Conservation (phyloP, 345 rosid genomes). For the Capsella bursapastoris region DNA sequence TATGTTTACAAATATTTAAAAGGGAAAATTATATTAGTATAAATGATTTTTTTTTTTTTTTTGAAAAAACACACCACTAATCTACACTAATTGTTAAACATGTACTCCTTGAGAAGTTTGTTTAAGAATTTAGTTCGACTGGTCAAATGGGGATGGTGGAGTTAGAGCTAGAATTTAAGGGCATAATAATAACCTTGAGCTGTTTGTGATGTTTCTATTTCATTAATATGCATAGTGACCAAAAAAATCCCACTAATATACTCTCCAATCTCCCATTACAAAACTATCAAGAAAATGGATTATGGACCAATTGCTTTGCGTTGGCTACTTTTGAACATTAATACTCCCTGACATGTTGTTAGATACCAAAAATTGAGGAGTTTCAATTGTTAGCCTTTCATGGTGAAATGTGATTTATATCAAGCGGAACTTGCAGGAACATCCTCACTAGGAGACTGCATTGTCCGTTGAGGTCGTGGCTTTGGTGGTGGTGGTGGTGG, state of each 20-base stretch:
- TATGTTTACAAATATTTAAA: no score
- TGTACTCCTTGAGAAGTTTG: no score
- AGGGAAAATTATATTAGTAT: no score
- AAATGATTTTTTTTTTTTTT: no score
- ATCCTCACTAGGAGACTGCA: conserved; percentile 55
- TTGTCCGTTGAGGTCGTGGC: conserved; percentile 36
- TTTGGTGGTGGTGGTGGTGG: conserved; percentile 60
- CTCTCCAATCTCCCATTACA: conserved; percentile 3
- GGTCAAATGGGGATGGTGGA: no score
- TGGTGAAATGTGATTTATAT: background rate
- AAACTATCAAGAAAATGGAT: conserved; percentile 18
- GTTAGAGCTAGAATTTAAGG: no score
- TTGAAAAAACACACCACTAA: no score
- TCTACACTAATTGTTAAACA: no score
- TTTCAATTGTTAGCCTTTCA: conserved; percentile 36
- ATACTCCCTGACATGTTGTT: conserved; percentile 29
- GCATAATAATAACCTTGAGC: background rate
- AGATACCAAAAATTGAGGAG: conserved; percentile 32
- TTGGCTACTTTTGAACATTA: conserved; percentile 35
- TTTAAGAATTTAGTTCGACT: no score
- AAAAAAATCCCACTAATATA: conserved; percentile 23
- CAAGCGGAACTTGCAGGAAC: conserved; percentile 80
- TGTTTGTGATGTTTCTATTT: conserved; percentile 16
- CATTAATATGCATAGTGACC: conserved; percentile 8
- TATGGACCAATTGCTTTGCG: background rate